Evolutionary conservation across 1,284 basidiomycete genomes (phyloP), one percentile per base, ranked within the genome.

Genomic region (Ustilago hordei): DNA sequence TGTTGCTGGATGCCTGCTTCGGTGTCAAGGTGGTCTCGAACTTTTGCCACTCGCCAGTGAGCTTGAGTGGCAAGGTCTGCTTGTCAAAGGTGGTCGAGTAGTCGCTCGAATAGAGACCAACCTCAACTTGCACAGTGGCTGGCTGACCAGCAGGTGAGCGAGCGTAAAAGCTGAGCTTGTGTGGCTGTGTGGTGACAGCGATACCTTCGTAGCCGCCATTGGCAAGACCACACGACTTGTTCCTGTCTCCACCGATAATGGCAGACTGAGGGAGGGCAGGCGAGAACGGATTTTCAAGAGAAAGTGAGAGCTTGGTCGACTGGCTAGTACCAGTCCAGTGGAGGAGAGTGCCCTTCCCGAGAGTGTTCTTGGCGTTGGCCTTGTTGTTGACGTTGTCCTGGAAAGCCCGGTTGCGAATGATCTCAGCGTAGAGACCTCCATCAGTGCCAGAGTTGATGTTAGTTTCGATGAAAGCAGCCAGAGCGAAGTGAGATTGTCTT

Each of bases 361-460:
- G 63, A 2, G 43, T 56, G n/a, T 64, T 53, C 39, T 66, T 54
- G 17, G n/a, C 39, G 47, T 55, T 50, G 43, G 47, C 36, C 5
- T 47, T 50, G 31, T 61, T 62, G 55, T 35, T 61, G 32, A 45
- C 50, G 35, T 68, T 69, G 34, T 67, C 59, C 41, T 79, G 78
- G 64, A 79, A 78, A 12, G 78, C 78, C 2, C 78, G 70, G 35
- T 78, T 77, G 48, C 66, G 58, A 34, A 80, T 79, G 38, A 77
- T 56, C 61, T 80, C 79, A 5, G 71, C 76, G 28, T 80, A 80
- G n/a, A 80, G 61, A 23, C 79, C 79, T 8, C 79, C 79, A 55
- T 80, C 79, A 13, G 77, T 79, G 13, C 76, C 79, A 6, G 56
- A 64, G 66, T 77, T 79, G 69, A 79, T 77, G 70, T 69, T 75